phyloP scores from a whole-genome alignment of 257 asterid genomes.

The Primulina tabacum region DNA sequence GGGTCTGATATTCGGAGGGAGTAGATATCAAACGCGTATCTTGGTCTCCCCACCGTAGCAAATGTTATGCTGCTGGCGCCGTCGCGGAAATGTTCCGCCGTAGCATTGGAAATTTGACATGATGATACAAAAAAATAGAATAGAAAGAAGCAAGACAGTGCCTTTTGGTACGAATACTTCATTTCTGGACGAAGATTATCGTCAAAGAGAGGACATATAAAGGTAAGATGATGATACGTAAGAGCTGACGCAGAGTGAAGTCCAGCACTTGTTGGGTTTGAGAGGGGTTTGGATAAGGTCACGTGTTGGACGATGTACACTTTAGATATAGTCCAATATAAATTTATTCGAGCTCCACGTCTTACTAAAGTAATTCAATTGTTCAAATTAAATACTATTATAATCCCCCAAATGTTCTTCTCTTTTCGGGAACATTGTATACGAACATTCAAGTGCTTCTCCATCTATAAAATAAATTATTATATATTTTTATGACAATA shows the following conservation, averaged over 20 bases:
- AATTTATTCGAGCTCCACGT: too few species aligned
- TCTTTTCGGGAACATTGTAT: too few species aligned
- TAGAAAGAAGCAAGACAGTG: slow-evolving; percentile 18
- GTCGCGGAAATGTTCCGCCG: slow-evolving; percentile 24
- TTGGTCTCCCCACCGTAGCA: slow-evolving; percentile 62
- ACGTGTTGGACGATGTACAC: background rate
- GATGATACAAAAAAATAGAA: slow-evolving; percentile 18
- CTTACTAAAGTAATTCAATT: too few species aligned
- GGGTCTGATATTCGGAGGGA: slow-evolving; percentile 34
- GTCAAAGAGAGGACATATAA: background rate
- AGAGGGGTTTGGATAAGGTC: slow-evolving; percentile 2
- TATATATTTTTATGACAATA: too few species aligned
- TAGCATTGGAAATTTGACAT: slow-evolving; percentile 1
- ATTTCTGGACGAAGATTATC: slow-evolving; percentile 9
- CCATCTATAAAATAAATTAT: too few species aligned
- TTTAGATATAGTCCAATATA: too few species aligned
- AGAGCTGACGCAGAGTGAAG: background rate
- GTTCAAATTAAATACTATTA: too few species aligned
- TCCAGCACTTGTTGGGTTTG: too few species aligned
- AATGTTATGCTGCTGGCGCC: slow-evolving; percentile 48
- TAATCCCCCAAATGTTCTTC: too few species aligned
- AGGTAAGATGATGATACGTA: background rate
- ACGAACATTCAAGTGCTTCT: too few species aligned
- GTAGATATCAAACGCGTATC: slow-evolving; percentile 71
- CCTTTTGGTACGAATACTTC: slow-evolving; percentile 24